Evolutionary conservation across 2,329 filamentous ascomycete genomes (phyloP), one percentile per base, ranked within the genome.

Genomic region (Hymenoscyphus scutula): DNA sequence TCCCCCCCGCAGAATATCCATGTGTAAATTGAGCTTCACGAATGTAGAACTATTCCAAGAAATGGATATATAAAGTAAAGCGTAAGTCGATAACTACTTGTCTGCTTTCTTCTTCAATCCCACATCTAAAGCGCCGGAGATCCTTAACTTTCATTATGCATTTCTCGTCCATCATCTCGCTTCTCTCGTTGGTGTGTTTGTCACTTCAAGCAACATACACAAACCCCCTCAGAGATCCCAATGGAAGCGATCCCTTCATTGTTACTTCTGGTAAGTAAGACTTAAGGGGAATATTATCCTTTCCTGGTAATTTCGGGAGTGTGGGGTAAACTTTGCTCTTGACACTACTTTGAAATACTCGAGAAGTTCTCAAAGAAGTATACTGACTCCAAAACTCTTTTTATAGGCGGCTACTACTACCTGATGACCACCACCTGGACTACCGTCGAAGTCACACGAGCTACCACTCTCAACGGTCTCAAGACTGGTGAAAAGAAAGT

Each of bases 391-490:
- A 10, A 34, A 2, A 34, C 2, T 10, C 32, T 34, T 6, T 6
- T 6, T 5, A 34, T 10, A 34, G 32, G 17, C n/a, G 41, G 41
- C n/a, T 48, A 48, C 41, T 48, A 48, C 7, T 48, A 48, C 11
- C 41, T 48, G n/a, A 19, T 48, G 41, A 48, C 41, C 5, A 48
- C n/a, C 4, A 48, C 41, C 29, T 86, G 81, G 82, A 79, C 75
- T 1, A 76, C 86, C 64, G 74, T 87, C 13, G 76, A 82, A 65
- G 78, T 87, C n/a, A 79, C 81, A 0, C 76, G 82, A 0, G 78
- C 84, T 0, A 81, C 74, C 10, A 86, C 82, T 0, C 73, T 87
- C 5, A 78, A 80, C 34, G 83, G 82, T 0, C 72, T 87, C n/a
- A 84, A 84, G 74, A 81, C 77, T 0, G 82, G 79, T 0, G 76